Percentiles rank a stretch among this genome's conserved stretches.
These are phyloP conservation scores for Penicillium daleae DNA, from an alignment of 495 filamentous ascomycete genomes.

Conservation along the genomic window DNA sequence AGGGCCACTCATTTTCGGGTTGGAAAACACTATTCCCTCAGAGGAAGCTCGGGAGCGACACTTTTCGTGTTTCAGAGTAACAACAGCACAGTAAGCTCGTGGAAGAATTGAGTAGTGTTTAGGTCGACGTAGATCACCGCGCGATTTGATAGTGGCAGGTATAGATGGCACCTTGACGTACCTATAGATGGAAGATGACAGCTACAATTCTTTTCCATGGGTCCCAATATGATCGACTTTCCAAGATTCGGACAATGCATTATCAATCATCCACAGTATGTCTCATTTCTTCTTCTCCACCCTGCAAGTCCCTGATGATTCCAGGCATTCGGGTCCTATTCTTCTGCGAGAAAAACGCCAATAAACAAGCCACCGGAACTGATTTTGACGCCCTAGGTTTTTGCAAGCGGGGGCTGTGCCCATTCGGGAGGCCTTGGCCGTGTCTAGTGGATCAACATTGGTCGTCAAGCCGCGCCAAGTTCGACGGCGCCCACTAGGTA, in stretches of 20 bases:
- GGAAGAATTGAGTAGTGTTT: not conserved
- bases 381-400: not conserved
- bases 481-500: conserved; percentile 4
- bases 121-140: not conserved
- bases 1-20: not conserved
- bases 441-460: conserved; percentile 10
- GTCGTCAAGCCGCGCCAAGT: conserved; percentile 1
- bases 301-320: not conserved
- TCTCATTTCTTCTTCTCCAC: not conserved
- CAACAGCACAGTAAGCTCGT: not conserved
- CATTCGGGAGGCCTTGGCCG: conserved; percentile 12
- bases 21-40: not conserved
- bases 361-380: conserved; percentile 1
- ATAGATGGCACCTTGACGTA: not conserved
- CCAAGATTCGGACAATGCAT: not conserved
- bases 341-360: not conserved
- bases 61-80: not conserved
- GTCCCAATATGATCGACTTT: not conserved
- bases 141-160: not conserved
- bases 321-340: not conserved
- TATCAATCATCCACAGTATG: conserved; percentile 1
- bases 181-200: not conserved
- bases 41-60: not conserved
- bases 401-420: conserved; percentile 10
- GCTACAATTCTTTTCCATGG: not conserved